Evolutionary conservation across 2,329 filamentous ascomycete genomes (phyloP).

Genomic region (Ceratocystis harringtonii): DNA sequence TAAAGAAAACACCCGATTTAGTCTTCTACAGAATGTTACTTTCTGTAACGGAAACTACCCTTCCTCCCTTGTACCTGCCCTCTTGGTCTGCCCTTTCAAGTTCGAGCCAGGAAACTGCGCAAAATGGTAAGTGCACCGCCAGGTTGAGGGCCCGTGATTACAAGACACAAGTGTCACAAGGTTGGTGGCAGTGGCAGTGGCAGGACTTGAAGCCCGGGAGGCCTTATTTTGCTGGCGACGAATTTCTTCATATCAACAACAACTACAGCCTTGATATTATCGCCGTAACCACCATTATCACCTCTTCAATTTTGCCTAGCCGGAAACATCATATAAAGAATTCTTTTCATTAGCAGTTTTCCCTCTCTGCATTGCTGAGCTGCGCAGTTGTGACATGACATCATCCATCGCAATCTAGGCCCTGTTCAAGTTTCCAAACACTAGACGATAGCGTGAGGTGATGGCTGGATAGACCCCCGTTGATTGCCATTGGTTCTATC

Average conservation of each 20-base stretch:
- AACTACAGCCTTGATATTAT: neutral
- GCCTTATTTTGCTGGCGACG: neutral
- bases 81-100: neutral
- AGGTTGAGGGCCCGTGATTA: neutral
- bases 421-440: neutral
- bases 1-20: neutral
- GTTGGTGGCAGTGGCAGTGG: neutral
- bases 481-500: neutral
- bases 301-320: neutral
- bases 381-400: constrained; percentile 9
- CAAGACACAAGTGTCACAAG: neutral
- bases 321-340: neutral
- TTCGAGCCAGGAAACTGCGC: neutral
- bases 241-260: neutral
- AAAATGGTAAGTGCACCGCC: neutral
- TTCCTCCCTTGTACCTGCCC: neutral
- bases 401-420: constrained; percentile 4
- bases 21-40: neutral
- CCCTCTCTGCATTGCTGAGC: neutral
- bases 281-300: neutral
- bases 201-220: too few species aligned
- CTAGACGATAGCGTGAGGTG: neutral
- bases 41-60: neutral
- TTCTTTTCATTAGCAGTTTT: neutral
- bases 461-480: neutral